Percentiles rank a stretch among this genome's conserved stretches.
These are phyloP conservation scores for Ceriops tagal DNA, from an alignment of 345 rosid genomes.

Conservation along the genomic window DNA sequence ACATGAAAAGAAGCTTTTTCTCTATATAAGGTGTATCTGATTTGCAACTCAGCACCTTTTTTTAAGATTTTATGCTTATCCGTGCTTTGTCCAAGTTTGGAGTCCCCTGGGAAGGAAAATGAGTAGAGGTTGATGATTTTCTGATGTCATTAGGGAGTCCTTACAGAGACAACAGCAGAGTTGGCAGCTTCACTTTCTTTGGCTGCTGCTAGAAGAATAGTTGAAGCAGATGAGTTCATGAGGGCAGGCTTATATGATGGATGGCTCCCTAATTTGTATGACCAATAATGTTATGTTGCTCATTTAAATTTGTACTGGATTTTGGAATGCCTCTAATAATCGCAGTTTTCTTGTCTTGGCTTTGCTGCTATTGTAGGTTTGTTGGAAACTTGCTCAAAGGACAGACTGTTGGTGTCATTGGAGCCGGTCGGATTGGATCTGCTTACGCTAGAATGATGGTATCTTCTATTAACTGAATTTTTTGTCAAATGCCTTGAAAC, in stretches of 20 bases:
- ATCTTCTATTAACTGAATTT: slow-evolving; percentile 14
- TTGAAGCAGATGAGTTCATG: slow-evolving; percentile 96
- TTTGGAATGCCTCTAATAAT: neutral
- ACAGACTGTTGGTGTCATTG: slow-evolving; percentile 96
- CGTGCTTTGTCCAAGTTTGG: neutral
- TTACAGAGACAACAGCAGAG: slow-evolving; percentile 96
- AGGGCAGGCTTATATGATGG: slow-evolving; percentile 93
- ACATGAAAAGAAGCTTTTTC: no score
- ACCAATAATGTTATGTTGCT: neutral
- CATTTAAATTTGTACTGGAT: neutral
- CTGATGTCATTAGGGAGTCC: slow-evolving; percentile 63
- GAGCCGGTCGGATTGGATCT: slow-evolving; percentile 98
- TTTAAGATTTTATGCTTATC: neutral
- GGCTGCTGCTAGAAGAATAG: slow-evolving; percentile 90
- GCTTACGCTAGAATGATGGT: slow-evolving; percentile 99
- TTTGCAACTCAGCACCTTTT: no score
- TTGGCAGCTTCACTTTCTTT: slow-evolving; percentile 90
- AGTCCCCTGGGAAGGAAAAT: neutral
- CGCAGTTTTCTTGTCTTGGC: neutral
- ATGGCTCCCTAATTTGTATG: slow-evolving; percentile 93
- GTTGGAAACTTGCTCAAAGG: slow-evolving; percentile 98
- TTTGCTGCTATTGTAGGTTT: slow-evolving; percentile 40
- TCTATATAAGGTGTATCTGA: no score
- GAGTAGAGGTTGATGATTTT: slow-evolving; percentile 5
- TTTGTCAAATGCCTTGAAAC: neutral